A percentile compares a stretch with the other conserved stretches of the same genome.
Conservation (phyloP, 371 early-diverging fungal species). For the Rhizomucor miehei region DNA sequence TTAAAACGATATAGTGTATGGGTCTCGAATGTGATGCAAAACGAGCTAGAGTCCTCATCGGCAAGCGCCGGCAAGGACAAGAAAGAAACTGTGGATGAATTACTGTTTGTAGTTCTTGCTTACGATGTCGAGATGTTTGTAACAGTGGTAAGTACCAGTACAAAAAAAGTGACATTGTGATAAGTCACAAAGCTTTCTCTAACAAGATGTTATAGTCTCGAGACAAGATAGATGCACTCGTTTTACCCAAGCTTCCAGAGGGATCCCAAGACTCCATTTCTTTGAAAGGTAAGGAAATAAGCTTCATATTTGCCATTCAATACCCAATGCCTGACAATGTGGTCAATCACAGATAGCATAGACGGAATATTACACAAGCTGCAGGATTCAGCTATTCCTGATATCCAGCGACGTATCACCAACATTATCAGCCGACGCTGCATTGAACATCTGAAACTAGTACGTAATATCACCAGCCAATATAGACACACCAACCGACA, state of each 20-base stretch:
- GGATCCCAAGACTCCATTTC: constrained; percentile 28
- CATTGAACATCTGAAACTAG: constrained; percentile 44
- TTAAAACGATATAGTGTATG: constrained; percentile 48
- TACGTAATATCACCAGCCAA: constrained; percentile 49
- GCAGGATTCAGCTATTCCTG: constrained; percentile 28
- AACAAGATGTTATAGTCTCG: constrained; percentile 12
- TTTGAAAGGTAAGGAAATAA: constrained; percentile 27
- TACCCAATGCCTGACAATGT: neutral
- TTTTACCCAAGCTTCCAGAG: constrained; percentile 36
- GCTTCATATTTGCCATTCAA: neutral
- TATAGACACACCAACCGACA: constrained; percentile 51
- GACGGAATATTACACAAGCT: constrained; percentile 22
- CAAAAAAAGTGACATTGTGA: constrained; percentile 5
- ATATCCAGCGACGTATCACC: constrained; percentile 44
- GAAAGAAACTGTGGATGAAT: constrained; percentile 4
- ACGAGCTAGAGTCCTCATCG: constrained; percentile 10
- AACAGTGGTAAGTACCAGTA: constrained; percentile 10
- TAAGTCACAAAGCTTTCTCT: neutral
- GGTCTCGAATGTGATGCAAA: constrained; percentile 20
- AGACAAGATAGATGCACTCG: constrained; percentile 10
- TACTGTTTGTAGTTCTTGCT: constrained; percentile 13
- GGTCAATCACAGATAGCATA: constrained; percentile 37
- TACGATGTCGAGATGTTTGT: constrained; percentile 23
- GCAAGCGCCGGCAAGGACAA: constrained; percentile 7
- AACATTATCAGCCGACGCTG: constrained; percentile 51